phyloP scores from a whole-genome alignment of 164 flowering plant genomes.

The Taxillus chinensis region DNA sequence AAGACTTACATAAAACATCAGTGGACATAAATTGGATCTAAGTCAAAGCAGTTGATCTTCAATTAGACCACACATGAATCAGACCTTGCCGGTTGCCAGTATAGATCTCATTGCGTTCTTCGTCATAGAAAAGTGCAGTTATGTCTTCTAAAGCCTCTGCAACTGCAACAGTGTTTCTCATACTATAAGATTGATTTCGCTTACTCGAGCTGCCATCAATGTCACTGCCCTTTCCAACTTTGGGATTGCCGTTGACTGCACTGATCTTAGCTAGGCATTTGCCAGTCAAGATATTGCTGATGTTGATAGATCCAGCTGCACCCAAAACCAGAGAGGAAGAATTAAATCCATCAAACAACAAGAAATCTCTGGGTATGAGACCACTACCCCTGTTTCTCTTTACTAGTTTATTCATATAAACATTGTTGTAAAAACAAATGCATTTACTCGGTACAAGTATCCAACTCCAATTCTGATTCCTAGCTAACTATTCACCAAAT shows the following conservation, averaged over 20 bases:
- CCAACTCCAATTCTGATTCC: too few relatives aligned
- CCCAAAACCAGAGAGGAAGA: not conserved
- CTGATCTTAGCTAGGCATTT: slow-evolving; percentile 85
- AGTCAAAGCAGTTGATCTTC: slow-evolving; percentile 4
- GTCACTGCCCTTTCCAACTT: slow-evolving; percentile 17
- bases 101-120: slow-evolving; percentile 90
- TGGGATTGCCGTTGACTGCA: slow-evolving; percentile 34
- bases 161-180: slow-evolving; percentile 56
- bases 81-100: slow-evolving; percentile 83
- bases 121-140: slow-evolving; percentile 93
- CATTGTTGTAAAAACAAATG: too few relatives aligned
- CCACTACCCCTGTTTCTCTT: too few relatives aligned
- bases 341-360: not conserved
- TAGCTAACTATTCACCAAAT: too few relatives aligned
- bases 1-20: too few relatives aligned
- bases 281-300: slow-evolving; percentile 90
- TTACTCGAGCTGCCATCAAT: slow-evolving; percentile 24
- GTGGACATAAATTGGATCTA: too few relatives aligned
- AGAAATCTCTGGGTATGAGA: too few relatives aligned
- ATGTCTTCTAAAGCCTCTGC: slow-evolving; percentile 91
- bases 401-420: too few relatives aligned
- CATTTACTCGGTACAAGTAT: too few relatives aligned
- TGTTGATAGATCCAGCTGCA: slow-evolving; percentile 89
- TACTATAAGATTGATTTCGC: slow-evolving; percentile 21
- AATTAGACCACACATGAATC: slow-evolving; percentile 95